Percentiles rank a stretch among this genome's conserved stretches.
phyloP scores from a whole-genome alignment of 2,329 filamentous ascomycete genomes.

The Phyllosticta paracitricarpa region DNA sequence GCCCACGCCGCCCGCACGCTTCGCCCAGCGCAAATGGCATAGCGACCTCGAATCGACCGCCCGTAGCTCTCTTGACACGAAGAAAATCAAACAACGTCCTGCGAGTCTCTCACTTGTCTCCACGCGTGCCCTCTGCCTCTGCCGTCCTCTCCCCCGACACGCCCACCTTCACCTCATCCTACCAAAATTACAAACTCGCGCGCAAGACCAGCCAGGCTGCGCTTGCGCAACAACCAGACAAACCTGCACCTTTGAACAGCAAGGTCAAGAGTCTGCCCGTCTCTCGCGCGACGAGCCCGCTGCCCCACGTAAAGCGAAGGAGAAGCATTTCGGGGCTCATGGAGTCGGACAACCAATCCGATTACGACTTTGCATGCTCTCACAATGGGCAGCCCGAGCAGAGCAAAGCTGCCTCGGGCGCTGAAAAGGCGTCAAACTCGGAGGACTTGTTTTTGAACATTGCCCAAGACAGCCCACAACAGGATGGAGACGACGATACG shows the following conservation, averaged over 20 bases:
- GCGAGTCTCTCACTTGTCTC: conserved; percentile 15
- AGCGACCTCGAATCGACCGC: conserved; percentile 40
- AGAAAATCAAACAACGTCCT: conserved; percentile 14
- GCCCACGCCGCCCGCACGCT: conserved; percentile 33
- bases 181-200: conserved; percentile 16
- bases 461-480: conserved; percentile 26
- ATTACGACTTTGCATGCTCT: conserved; percentile 19
- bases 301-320: neutral
- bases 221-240: neutral
- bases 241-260: neutral
- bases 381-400: conserved; percentile 16
- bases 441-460: conserved; percentile 36
- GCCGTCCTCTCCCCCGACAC: conserved; percentile 17
- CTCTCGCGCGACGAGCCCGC: conserved; percentile 5
- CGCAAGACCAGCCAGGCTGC: conserved; percentile 20
- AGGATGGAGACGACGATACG: conserved; percentile 16
- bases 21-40: conserved; percentile 41
- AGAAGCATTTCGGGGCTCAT: neutral
- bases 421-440: conserved; percentile 4
- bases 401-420: conserved; percentile 3
- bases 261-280: conserved; percentile 4
- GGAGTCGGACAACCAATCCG: conserved; percentile 19
- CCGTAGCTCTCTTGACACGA: conserved; percentile 41
- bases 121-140: conserved; percentile 5
- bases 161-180: conserved; percentile 10